A percentile compares a stretch with the other conserved stretches of the same genome.
Evolutionary conservation across 2,329 filamentous ascomycete species (phyloP).

Genomic region (Aspergillus jensenii): DNA sequence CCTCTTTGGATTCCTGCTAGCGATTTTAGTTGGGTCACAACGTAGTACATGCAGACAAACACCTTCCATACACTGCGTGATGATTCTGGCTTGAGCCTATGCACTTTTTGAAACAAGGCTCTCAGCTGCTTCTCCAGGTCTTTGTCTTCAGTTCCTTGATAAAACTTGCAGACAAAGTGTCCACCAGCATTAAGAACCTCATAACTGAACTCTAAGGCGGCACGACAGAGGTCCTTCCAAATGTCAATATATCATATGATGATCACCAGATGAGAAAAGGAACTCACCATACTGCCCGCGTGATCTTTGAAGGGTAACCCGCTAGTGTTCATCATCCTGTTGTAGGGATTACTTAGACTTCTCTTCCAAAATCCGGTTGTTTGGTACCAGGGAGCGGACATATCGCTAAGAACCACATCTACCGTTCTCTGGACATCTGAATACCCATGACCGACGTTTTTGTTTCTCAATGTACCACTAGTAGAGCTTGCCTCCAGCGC

Average conservation of each 20-base stretch:
- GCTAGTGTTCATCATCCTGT: conserved; percentile 99
- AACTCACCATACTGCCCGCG: conserved; percentile 84
- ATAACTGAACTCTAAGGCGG: conserved; percentile 80
- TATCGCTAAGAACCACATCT: conserved; percentile 95
- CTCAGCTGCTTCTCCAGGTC: conserved; percentile 71
- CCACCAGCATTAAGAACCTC: conserved; percentile 80
- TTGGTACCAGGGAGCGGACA: conserved; percentile 95
- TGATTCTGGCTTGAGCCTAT: conserved; percentile 86
- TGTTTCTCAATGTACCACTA: not conserved
- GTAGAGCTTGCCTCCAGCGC: not conserved
- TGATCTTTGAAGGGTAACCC: conserved; percentile 85
- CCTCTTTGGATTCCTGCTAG: conserved; percentile 74
- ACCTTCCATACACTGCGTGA: conserved; percentile 68
- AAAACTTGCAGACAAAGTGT: conserved; percentile 97
- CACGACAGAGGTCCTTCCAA: conserved; percentile 78
- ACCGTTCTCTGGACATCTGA: conserved; percentile 55
- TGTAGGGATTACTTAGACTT: conserved; percentile 92
- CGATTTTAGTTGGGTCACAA: conserved; percentile 13
- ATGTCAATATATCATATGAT: conserved; percentile 7
- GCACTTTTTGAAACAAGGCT: conserved; percentile 74
- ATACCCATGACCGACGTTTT: not conserved
- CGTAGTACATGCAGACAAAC: not conserved
- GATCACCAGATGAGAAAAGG: not conserved
- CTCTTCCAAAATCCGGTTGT: conserved; percentile 75
- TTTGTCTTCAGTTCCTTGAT: conserved; percentile 86